Base-by-base conservation (phyloP, 192 early-diverging fungal species). In the Backusella tuberculispora region DNA sequence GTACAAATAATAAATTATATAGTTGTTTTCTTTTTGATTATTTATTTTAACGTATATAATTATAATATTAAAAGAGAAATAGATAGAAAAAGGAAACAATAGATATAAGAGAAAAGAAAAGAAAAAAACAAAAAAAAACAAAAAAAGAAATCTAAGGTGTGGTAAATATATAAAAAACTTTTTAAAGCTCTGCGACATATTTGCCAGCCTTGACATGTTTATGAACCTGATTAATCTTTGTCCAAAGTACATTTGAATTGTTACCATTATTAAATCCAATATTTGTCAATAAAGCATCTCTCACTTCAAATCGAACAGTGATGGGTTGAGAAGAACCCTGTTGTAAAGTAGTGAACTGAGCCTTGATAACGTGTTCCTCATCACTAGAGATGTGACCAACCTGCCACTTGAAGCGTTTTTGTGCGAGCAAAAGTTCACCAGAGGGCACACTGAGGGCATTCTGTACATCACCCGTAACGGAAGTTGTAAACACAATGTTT, bases 341-440 rank as follows among this genome's bases (percentile, higher is more conserved):
- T 6, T 75, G 24, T 14, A 75, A 43, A 41, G 81, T 87, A 73
- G 81, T 77, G 29, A 87, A 87, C 43, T 82, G 73, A 5, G 86
- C 86, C 75, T 81, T 43, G 50, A 87, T 71, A 40, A 85, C 78
- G 15, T 78, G 72, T 15, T 81, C 82, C 48, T 82, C 76, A 2
- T 47, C 38, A 13, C 45, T 70, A 0, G 74, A 45, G 1, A 85
- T 34, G 42, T 79, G 75, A 5, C 77, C 81, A 26, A 87, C 64
- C 43, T 84, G 78, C 88, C 88, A 89, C 15, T 84, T 70, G 68
- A 89, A 83, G 73, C 81, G 85, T 50, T 84, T 80, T 34, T 81
- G 82, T 9, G 87, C 85, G 9, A 71, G 72, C 48, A 78, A 85
- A 83, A 86, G 86, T 9, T 84, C 63, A 14, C 88, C 82, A 41